phyloP scores from a whole-genome alignment of 1,284 basidiomycete genomes.

The Caloboletus firmus region DNA sequence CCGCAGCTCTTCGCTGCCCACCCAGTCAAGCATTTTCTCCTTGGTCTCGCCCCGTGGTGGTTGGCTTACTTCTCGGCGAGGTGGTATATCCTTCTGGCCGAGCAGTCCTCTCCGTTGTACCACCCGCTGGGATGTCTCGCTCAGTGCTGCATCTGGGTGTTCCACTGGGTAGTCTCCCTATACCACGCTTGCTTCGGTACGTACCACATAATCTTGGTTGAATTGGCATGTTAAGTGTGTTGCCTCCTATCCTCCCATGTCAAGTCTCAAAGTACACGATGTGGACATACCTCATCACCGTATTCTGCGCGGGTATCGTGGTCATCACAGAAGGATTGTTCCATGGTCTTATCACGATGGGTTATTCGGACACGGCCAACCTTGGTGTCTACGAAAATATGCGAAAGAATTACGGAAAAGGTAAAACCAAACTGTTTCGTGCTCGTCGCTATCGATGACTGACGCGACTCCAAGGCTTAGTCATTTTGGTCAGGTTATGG shows the following conservation, averaged over 20 bases:
- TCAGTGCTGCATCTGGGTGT: conserved; percentile 28
- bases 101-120: conserved; percentile 26
- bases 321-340: conserved; percentile 26
- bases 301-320: conserved; percentile 20
- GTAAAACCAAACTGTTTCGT: conserved; percentile 8
- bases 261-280: conserved; percentile 19
- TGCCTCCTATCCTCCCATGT: neutral
- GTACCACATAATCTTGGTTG: neutral
- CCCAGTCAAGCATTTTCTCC: conserved; percentile 17
- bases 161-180: conserved; percentile 24
- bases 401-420: conserved; percentile 18
- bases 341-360: conserved; percentile 15
- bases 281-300: conserved; percentile 20
- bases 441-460: neutral
- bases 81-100: conserved; percentile 25
- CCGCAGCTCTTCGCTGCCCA: conserved; percentile 8
- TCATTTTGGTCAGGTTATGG: conserved; percentile 18
- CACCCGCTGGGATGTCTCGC: conserved; percentile 29
- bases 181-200: conserved; percentile 26
- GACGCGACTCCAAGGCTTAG: conserved; percentile 14
- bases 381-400: conserved; percentile 21
- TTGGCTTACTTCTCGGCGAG: conserved; percentile 23
- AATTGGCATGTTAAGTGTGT: neutral
- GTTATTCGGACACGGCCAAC: conserved; percentile 11
- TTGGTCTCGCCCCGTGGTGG: conserved; percentile 26